Percentiles rank a stretch among this genome's conserved stretches.
phyloP scores from a whole-genome alignment of 2,329 filamentous ascomycete species.

The Fonsecaea pedrosoi region DNA sequence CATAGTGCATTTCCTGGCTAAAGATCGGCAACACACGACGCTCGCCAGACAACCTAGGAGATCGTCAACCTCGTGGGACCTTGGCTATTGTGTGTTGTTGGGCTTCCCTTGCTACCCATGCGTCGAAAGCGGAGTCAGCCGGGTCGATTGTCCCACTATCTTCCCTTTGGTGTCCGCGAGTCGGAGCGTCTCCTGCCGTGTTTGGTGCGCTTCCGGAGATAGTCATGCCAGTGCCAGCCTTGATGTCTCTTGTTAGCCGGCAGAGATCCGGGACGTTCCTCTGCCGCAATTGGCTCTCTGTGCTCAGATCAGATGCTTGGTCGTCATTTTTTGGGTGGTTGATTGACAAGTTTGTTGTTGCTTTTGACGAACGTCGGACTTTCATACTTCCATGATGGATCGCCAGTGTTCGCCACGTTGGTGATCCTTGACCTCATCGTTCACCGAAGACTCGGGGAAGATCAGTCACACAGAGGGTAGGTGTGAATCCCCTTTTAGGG shows the following conservation, averaged over 20 bases:
- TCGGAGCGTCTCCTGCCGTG: background rate
- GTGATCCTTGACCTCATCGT: background rate
- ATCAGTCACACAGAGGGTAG: background rate
- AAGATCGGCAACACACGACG: background rate
- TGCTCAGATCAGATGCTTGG: background rate
- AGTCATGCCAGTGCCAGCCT: background rate
- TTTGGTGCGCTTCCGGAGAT: background rate
- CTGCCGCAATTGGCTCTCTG: background rate
- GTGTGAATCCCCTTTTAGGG: background rate
- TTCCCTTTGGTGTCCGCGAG: background rate
- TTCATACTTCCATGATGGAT: background rate
- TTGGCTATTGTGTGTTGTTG: background rate
- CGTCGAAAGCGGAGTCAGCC: background rate
- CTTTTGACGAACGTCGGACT: background rate
- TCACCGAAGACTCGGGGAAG: background rate
- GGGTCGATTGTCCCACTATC: background rate
- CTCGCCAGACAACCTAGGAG: background rate
- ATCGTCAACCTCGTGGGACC: conserved; percentile 1
- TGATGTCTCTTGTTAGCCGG: background rate
- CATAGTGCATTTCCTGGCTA: conserved; percentile 5
- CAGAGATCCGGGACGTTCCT: background rate
- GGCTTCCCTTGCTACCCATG: background rate
- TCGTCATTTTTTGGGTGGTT: background rate
- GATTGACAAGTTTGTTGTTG: background rate
- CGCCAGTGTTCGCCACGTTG: background rate